phyloP scores from a whole-genome alignment of 192 early-diverging fungal species.

The Geosiphon pyriformis region DNA sequence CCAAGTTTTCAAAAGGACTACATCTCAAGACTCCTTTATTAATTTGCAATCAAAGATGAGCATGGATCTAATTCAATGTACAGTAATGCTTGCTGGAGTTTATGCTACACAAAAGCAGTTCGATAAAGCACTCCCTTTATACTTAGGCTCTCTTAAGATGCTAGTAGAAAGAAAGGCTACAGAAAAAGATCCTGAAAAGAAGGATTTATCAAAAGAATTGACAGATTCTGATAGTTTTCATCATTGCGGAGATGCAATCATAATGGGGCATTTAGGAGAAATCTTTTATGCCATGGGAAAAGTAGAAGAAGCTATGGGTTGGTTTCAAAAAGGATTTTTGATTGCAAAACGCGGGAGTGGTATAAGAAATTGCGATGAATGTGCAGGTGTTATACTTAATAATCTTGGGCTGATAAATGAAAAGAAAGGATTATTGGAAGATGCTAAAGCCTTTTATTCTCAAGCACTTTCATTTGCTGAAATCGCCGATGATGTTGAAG shows the following conservation, averaged over 20 bases:
- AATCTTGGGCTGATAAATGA: slow-evolving; percentile 48
- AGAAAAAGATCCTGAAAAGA: neutral
- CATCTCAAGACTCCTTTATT: neutral
- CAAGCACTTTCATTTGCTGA: neutral
- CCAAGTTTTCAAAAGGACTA: neutral
- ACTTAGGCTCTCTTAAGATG: slow-evolving; percentile 37
- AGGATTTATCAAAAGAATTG: too few species aligned
- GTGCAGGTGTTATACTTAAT: slow-evolving; percentile 45
- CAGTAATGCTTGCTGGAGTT: slow-evolving; percentile 39
- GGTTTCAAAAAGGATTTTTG: slow-evolving; percentile 46
- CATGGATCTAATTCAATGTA: slow-evolving; percentile 27
- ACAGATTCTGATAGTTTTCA: neutral
- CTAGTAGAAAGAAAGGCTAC: slow-evolving; percentile 27
- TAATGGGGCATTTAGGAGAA: slow-evolving; percentile 49
- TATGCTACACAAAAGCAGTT: slow-evolving; percentile 47
- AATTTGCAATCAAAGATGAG: neutral
- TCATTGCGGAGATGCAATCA: slow-evolving; percentile 45
- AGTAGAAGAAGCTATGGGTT: slow-evolving; percentile 48
- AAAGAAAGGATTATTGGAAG: slow-evolving; percentile 24
- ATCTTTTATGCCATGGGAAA: slow-evolving; percentile 40
- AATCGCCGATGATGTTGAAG: neutral
- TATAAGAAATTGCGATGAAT: slow-evolving; percentile 48
- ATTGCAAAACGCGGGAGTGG: slow-evolving; percentile 36
- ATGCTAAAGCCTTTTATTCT: neutral
- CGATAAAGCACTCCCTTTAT: slow-evolving; percentile 42